Conservation (phyloP, 2,329 filamentous ascomycete genomes). For the Ophiostoma sp. region DNA sequence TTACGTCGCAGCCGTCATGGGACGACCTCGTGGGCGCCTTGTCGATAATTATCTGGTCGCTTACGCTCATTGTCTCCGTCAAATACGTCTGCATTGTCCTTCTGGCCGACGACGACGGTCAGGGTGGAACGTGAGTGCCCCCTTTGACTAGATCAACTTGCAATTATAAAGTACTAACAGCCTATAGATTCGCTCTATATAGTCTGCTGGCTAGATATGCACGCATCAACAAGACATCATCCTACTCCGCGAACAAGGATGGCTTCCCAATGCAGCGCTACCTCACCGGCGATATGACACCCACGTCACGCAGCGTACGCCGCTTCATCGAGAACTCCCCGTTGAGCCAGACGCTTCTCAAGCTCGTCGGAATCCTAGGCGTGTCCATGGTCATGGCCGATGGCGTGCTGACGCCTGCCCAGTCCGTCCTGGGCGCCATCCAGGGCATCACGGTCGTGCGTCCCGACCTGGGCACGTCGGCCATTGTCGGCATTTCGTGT, state of each 20-base stretch:
- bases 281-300: constrained; percentile 49
- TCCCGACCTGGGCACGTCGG: constrained; percentile 48
- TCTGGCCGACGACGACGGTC: constrained; percentile 62
- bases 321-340: constrained; percentile 53
- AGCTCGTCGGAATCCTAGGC: constrained; percentile 58
- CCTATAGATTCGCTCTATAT: constrained; percentile 49
- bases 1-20: constrained; percentile 49
- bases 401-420: constrained; percentile 62
- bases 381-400: constrained; percentile 61
- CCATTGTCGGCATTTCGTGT: constrained; percentile 59
- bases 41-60: constrained; percentile 63
- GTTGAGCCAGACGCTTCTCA: constrained; percentile 48
- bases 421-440: constrained; percentile 64
- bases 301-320: constrained; percentile 48
- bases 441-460: constrained; percentile 57
- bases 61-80: constrained; percentile 62
- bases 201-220: constrained; percentile 57
- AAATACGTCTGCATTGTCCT: constrained; percentile 65
- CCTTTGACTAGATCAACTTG: no score
- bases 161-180: no score
- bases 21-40: constrained; percentile 59
- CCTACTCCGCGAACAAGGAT: constrained; percentile 42
- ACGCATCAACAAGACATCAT: constrained; percentile 56
- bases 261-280: constrained; percentile 56
- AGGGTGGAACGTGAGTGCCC: constrained; percentile 45